Evolutionary conservation across 768 basidiomycete genomes (phyloP), one percentile per base, ranked within the genome.

Genomic region (Grammothele lineata): DNA sequence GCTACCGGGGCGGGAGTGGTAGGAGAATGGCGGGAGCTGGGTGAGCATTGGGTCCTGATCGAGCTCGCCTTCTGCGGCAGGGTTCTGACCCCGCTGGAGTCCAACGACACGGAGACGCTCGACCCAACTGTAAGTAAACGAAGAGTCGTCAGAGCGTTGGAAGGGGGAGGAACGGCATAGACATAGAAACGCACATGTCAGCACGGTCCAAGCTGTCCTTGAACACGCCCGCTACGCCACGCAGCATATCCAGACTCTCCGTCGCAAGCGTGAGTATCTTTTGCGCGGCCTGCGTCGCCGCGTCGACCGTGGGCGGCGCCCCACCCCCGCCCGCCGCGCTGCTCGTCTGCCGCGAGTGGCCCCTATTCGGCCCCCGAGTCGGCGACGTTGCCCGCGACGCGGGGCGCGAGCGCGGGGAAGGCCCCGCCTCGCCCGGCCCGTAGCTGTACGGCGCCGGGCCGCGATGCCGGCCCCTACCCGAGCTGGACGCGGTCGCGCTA

Each of bases 211-310:
- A 70, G 52, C 83, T 88, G 51, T 93, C 92, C 58, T 83, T 85
- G 50, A 94, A 86, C 19, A 94, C 89, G 4, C 79, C 76, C n/a
- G 89, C 89, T 23, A 93, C 89, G 23, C 87, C 81, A 23, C 84
- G 74, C 74, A 95, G 82, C 90, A 93, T 94, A 60, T 95, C 92
- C 64, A 95, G 60, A 60, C 91, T 92, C 70, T 95, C 93, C 12
- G 86, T 87, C 11, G 92, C 91, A 8, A 95, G 78, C 7, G 83
- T 81, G 55, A 95, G 62, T 17, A 95, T 83, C 41, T 86, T 71
- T 62, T 89, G 85, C 9, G 92, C 88, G 23, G 91, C 86, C 14
- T 81, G 74, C 19, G 79, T 74, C 2, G 87, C 88, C 5, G 80
- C 70, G 27, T 78, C 72, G 0, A 77, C 74, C 0, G 71, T 73